Conservation (phyloP, 1,284 basidiomycete species). For the Stygiomarasmius scandens region DNA sequence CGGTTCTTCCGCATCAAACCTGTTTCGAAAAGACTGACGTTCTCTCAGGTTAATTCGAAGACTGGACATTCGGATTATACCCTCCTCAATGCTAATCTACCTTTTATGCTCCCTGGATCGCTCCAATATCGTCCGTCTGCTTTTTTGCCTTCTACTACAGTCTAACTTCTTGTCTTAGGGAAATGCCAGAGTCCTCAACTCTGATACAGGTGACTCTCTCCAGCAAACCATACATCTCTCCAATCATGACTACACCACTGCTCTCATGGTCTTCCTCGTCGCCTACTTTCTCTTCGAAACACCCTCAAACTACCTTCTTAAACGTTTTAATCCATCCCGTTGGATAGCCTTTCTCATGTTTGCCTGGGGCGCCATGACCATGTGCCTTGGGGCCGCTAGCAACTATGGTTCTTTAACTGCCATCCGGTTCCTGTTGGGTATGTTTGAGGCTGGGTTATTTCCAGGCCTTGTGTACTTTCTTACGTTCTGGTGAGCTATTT, state of each 20-base stretch:
- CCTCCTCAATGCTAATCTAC: conserved; percentile 35
- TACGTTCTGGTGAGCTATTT: conserved; percentile 35
- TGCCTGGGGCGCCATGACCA: conserved; percentile 44
- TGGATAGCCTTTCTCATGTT: conserved; percentile 44
- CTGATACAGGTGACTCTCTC: conserved; percentile 33
- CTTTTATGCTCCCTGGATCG: conserved; percentile 40
- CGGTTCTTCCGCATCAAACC: not conserved
- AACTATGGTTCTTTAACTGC: conserved; percentile 36
- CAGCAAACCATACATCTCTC: conserved; percentile 33
- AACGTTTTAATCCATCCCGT: conserved; percentile 40
- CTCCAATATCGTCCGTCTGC: conserved; percentile 35
- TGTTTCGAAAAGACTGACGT: no score
- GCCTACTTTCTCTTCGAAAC: conserved; percentile 41
- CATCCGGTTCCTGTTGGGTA: conserved; percentile 31
- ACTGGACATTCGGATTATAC: conserved; percentile 29
- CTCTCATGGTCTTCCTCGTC: conserved; percentile 42
- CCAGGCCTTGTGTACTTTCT: conserved; percentile 35
- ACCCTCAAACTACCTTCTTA: conserved; percentile 45
- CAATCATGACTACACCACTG: conserved; percentile 35
- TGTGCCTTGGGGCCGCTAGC: conserved; percentile 33
- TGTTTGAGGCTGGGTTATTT: conserved; percentile 34
- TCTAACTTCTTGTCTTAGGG: conserved; percentile 23
- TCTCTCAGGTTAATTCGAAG: conserved; percentile 21
- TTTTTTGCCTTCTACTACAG: not conserved
- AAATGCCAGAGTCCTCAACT: conserved; percentile 40